Evolutionary conservation across 371 early-diverging fungal species (phyloP), one percentile per base, ranked within the genome.

Genomic region (Mucor saturninus): DNA sequence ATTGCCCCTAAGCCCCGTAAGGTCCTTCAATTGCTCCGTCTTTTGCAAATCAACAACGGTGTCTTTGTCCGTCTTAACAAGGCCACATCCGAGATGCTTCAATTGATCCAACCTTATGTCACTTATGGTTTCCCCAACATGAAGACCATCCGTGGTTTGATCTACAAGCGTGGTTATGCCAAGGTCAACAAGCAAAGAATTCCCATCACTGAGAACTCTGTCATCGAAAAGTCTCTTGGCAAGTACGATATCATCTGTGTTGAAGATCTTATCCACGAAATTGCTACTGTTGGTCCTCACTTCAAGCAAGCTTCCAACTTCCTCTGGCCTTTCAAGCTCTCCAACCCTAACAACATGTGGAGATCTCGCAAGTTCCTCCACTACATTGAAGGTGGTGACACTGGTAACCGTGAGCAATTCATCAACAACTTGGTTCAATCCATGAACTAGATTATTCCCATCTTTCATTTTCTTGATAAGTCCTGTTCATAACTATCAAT

Each of bases 161-260:
- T 99, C 86, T 99, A 99, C 96, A 99, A 98, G 93, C 97, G 99
- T 75, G 99, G 99, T 59, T 95, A 94, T 81, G 99, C 93, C 74
- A 98, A 98, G 95, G 89, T 97, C 77, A 87, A 97, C 89, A 89
- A 90, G 81, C 95, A 95, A 86, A 92, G 98, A 72, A 90, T 97
- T 71, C 96, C 99, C 68, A 90, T 99, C 83, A 83, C 92, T 67
- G 96, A 97, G 86, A 99, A 98, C 90, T 83, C 93, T 68, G 84
- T 97, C 79, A 93, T 99, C 65, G 99, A 98, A 85, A 81, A 89
- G 74, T 75, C 81, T 63, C 94, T 99, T 59, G 99, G 99, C 80
- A 92, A 95, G 85, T 92, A 80, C 83, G 95, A 94, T 75, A 93
- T 99, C 51, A 90, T 96, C 86, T 99, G 99, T 79, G 81, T 99